These are phyloP conservation scores for Phytopythium helicoides DNA, from an alignment of 352 stramenopile genomes.

Conservation along the genomic window DNA sequence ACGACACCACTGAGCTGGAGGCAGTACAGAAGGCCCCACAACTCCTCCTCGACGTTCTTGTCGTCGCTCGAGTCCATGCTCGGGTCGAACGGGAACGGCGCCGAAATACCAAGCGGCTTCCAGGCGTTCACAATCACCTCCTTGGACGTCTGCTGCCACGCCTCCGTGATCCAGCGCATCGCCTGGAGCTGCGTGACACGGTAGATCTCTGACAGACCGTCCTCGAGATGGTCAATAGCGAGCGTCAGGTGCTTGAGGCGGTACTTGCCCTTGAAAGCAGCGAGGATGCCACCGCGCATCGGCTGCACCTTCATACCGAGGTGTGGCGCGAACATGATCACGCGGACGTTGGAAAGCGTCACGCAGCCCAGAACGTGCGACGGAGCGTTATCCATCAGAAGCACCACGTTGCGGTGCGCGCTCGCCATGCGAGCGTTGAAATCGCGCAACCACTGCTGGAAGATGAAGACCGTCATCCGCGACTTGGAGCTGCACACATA, in stretches of 20 bases:
- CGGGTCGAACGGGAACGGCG: constrained; percentile 64
- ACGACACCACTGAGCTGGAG: constrained; percentile 81
- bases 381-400: constrained; percentile 85
- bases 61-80: constrained; percentile 53
- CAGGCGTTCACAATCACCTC: constrained; percentile 78
- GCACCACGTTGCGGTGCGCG: constrained; percentile 76
- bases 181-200: constrained; percentile 82
- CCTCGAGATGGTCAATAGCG: constrained; percentile 81
- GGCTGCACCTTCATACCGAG: constrained; percentile 85
- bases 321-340: constrained; percentile 84
- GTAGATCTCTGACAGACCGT: constrained; percentile 76
- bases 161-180: constrained; percentile 85
- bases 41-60: constrained; percentile 86
- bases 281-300: constrained; percentile 80
- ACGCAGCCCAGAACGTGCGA: constrained; percentile 81
- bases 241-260: constrained; percentile 82
- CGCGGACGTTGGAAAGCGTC: constrained; percentile 81
- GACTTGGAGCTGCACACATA: constrained; percentile 83
- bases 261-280: constrained; percentile 86
- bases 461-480: constrained; percentile 88
- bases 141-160: constrained; percentile 76
- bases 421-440: constrained; percentile 87
- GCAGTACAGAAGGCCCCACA: constrained; percentile 85
- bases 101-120: constrained; percentile 68
- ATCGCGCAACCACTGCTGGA: constrained; percentile 85